Evolutionary conservation across 352 stramenopile species (phyloP), one percentile per base, ranked within the genome.

Genomic region (Phytopythium oedochilum): DNA sequence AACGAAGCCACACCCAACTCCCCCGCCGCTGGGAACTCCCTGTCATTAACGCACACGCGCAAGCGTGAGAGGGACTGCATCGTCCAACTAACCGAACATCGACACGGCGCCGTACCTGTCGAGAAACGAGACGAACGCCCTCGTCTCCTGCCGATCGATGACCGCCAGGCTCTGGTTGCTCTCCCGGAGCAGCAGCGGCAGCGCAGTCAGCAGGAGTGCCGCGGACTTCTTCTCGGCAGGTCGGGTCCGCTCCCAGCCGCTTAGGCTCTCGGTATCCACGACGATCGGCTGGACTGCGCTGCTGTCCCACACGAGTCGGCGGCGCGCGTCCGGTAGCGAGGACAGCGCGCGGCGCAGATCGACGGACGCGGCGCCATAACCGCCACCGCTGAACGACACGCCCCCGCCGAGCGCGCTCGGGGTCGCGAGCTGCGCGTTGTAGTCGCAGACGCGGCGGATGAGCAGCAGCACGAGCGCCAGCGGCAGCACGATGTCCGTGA

Each of bases 401-500:
- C 35, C 15, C 2, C 35, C 35, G 17, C 14, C 40, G 12, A 31
- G 9, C 6, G 36, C 15, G n/a, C n/a, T 18, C 40, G 60, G 67
- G 39, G 42, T 61, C 49, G 52, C 61, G 15, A 77, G 47, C 31
- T 66, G 32, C 18, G 63, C 57, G 55, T 92, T 92, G 53, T 78
- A 75, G 14, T 70, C 32, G 59, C 83, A 92, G 35, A 88, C 51
- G 29, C 66, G 65, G 31, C 72, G 61, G 51, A 92, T 74, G 39
- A 90, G 25, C 35, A 86, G 63, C 26, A 92, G 64, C 23, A 92
- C 40, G 15, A 88, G 18, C 20, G 59, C 60, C 35, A 92, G 65
- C 32, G 80, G 83, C 34, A 89, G 34, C 1, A 92, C 25, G n/a
- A 92, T 73, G 67, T 90, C 80, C 8, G 69, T 80, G 48, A 89